A percentile compares a stretch with the other conserved stretches of the same genome.
phyloP scores from a whole-genome alignment of 1,139 yeast genomes.

The Protomyces inouyei region DNA sequence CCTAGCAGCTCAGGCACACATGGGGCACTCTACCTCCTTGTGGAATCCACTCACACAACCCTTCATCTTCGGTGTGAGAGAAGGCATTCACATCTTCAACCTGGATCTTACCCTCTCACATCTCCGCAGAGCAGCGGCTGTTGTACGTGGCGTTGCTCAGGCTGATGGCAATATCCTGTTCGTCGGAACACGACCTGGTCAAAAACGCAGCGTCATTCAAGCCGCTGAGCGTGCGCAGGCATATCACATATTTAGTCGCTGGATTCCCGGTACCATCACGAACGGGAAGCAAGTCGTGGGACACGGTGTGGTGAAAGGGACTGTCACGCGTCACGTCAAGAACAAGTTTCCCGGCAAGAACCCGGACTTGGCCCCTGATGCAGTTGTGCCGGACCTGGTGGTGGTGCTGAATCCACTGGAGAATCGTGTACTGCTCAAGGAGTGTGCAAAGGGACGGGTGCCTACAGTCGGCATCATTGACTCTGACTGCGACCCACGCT shows the following conservation, averaged over 20 bases:
- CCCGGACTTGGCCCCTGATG: constrained; percentile 28
- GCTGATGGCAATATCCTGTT: constrained; percentile 80
- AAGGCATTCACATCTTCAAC: constrained; percentile 84
- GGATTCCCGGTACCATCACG: constrained; percentile 95
- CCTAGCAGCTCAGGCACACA: constrained; percentile 87
- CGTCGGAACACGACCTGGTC: constrained; percentile 80
- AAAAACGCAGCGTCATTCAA: constrained; percentile 64
- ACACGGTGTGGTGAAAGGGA: constrained; percentile 57
- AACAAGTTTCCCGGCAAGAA: constrained; percentile 30
- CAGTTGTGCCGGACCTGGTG: constrained; percentile 78
- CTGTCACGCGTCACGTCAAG: constrained; percentile 33
- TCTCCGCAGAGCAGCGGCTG: constrained; percentile 72
- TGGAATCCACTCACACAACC: constrained; percentile 63
- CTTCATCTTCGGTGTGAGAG: constrained; percentile 77
- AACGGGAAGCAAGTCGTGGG: constrained; percentile 70
- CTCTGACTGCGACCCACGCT: constrained; percentile 85
- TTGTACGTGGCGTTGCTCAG: constrained; percentile 71
- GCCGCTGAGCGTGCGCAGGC: constrained; percentile 78
- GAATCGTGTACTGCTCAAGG: constrained; percentile 72
- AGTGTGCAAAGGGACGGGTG: constrained; percentile 73
- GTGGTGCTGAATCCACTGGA: constrained; percentile 85
- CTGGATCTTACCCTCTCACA: constrained; percentile 72
- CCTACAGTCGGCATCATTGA: constrained; percentile 94
- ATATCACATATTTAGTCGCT: constrained; percentile 73
- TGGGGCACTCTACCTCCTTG: constrained; percentile 78